phyloP scores from a whole-genome alignment of 345 rosid species.

The Conringia planisiliqua region DNA sequence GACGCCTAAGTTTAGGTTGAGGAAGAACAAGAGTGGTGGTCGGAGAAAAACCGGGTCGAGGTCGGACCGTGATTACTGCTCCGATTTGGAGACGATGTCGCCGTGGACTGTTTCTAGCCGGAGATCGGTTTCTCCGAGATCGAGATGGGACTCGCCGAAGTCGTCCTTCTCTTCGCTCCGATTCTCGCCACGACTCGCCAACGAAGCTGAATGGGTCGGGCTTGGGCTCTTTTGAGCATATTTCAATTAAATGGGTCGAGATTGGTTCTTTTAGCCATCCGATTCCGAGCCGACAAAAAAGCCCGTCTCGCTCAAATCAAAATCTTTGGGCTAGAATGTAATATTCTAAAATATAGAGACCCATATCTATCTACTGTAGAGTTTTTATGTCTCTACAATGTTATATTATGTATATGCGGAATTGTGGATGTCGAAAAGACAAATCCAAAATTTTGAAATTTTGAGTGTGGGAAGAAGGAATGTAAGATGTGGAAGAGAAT shows the following conservation, averaged over 20 bases:
- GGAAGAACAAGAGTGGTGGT: constrained; percentile 37
- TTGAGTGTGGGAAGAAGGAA: not conserved
- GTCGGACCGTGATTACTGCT: constrained; percentile 35
- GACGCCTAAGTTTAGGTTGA: constrained; percentile 42
- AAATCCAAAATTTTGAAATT: constrained; percentile 1
- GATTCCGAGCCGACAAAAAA: constrained; percentile 15
- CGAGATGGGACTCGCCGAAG: constrained; percentile 50
- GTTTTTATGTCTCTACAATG: constrained; percentile 1
- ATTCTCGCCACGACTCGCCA: constrained; percentile 53
- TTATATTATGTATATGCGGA: not conserved
- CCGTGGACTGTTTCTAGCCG: constrained; percentile 63
- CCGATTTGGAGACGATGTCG: constrained; percentile 45
- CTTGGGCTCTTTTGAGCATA: constrained; percentile 56
- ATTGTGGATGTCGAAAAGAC: not conserved
- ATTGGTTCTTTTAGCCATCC: constrained; percentile 24
- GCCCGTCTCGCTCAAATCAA: not conserved
- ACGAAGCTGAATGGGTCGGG: constrained; percentile 69
- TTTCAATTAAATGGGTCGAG: not conserved
- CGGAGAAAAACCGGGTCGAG: constrained; percentile 19
- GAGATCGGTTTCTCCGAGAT: constrained; percentile 51
- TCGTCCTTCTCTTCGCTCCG: constrained; percentile 62
- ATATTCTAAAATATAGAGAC: not conserved
- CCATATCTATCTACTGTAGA: not conserved
- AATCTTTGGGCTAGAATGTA: not conserved
- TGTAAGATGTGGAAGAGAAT: not conserved